Evolutionary conservation across 306 rosid species (phyloP), one percentile per base, ranked within the genome.

Genomic region (Adenanthera pavonina): DNA sequence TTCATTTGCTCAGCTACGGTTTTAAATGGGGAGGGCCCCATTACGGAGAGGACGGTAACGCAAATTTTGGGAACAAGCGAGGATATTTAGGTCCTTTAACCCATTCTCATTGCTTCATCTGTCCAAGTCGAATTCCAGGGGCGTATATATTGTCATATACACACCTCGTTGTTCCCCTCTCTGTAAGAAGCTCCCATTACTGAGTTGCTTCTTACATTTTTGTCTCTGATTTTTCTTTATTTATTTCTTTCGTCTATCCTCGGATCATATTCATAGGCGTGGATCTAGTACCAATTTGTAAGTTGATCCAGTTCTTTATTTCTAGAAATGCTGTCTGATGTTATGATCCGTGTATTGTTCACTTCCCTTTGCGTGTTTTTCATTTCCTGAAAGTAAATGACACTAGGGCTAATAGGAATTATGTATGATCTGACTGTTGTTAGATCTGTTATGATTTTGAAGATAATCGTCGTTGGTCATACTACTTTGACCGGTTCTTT

Each of bases 361-460:
- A 78, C 41, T 78, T 69, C 35, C 25, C 51, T 64, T 69, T 43
- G 44, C 40, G 44, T 3, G 5, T 1, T 59, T 25, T 15, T 49
- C 15, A 12, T 16, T 41, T 6, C 7, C 38, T 19, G 33, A 19
- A 74, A 81, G 74, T 59, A 12, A 69, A 71, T 74, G 80, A 60
- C 49, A 75, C 73, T 85, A 46, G 78, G 81, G 16, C 9, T 80
- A 66, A 43, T 86, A 76, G 53, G 44, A 16, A 20, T 6, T 73
- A 51, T 64, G 25, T 64, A 4, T 78, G 88, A 85, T 82, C 81
- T 83, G 88, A 78, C 3, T 86, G 82, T 69, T 68, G 78, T 53
- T 91, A 78, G 97, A 92, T 92, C 91, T 85, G 69, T 83, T 71
- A 51, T 75, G 4, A 65, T 48, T 48, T 9, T 33, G 72, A 16